Conservation (phyloP, 1,284 basidiomycete genomes). For the Cryptococcus wingfieldii region DNA sequence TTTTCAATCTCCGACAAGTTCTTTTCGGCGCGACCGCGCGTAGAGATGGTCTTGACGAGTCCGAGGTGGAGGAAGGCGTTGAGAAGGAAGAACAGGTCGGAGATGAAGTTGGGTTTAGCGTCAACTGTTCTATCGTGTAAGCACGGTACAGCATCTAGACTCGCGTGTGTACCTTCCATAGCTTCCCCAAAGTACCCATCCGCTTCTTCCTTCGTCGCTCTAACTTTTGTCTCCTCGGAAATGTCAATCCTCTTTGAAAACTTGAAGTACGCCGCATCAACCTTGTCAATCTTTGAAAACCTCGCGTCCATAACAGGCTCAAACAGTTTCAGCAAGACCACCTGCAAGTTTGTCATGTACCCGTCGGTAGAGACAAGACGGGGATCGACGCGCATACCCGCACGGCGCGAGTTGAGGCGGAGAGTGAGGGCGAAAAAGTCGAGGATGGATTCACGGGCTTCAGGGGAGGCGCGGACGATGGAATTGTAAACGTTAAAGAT, state of each 20-base stretch:
- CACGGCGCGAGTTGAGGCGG: conserved; percentile 74
- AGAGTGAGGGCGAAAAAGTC: conserved; percentile 73
- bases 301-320: conserved; percentile 94
- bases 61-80: conserved; percentile 83
- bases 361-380: conserved; percentile 83
- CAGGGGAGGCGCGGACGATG: conserved; percentile 75
- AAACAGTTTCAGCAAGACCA: conserved; percentile 78
- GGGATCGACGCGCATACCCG: conserved; percentile 85
- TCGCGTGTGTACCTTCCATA: conserved; percentile 24
- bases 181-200: conserved; percentile 63
- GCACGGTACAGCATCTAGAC: background rate
- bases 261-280: conserved; percentile 78
- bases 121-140: conserved; percentile 11
- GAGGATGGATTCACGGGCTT: conserved; percentile 78
- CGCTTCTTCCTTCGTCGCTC: conserved; percentile 77
- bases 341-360: conserved; percentile 88
- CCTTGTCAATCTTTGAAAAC: conserved; percentile 89
- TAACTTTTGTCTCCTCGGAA: conserved; percentile 83
- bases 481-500: conserved; percentile 87
- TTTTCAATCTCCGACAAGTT: conserved; percentile 72
- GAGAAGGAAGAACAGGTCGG: conserved; percentile 86
- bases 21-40: conserved; percentile 65
- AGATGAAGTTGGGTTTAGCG: conserved; percentile 73
- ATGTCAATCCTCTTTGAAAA: conserved; percentile 68
- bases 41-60: conserved; percentile 71